Percentiles rank a stretch among this genome's conserved stretches.
phyloP scores from a whole-genome alignment of 495 filamentous ascomycete species.

The Ramalina intermedia region DNA sequence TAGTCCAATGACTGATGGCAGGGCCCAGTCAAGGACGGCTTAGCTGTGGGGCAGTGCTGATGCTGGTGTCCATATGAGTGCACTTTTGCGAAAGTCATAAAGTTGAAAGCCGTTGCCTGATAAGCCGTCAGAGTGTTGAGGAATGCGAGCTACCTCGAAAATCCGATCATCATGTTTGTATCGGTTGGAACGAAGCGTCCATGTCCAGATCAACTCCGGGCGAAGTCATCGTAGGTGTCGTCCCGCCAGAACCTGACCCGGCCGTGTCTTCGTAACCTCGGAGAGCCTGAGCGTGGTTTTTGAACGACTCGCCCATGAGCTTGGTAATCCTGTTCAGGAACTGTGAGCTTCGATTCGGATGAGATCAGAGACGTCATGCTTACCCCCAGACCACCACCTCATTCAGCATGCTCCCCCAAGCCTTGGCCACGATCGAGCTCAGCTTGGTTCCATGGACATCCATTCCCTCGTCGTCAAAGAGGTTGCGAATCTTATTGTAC shows the following conservation, averaged over 20 bases:
- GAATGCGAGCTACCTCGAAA: too few species aligned
- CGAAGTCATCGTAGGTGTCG: constrained; percentile 16
- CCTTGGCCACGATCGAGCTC: constrained; percentile 80
- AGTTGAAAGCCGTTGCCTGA: too few species aligned
- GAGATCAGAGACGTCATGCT: constrained; percentile 21
- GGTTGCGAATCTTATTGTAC: constrained; percentile 86
- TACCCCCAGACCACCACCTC: constrained; percentile 98
- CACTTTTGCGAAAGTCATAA: too few species aligned
- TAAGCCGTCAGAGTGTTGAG: too few species aligned
- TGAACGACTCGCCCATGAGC: constrained; percentile 96
- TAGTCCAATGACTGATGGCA: too few species aligned
- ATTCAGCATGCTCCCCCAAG: constrained; percentile 97
- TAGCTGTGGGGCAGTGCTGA: too few species aligned
- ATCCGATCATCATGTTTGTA: neutral
- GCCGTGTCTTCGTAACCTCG: constrained; percentile 77
- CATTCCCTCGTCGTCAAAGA: constrained; percentile 82
- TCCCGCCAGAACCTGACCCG: constrained; percentile 15
- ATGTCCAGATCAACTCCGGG: constrained; percentile 16
- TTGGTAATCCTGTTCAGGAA: constrained; percentile 63
- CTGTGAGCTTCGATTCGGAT: neutral
- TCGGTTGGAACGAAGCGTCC: constrained; percentile 9
- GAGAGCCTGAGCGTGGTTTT: constrained; percentile 86
- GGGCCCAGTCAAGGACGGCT: too few species aligned
- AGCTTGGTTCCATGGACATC: constrained; percentile 66
- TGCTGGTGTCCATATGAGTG: too few species aligned